These are phyloP conservation scores for Rhodotorula sp. DNA, from an alignment of 1,284 basidiomycete species.

Conservation along the genomic window DNA sequence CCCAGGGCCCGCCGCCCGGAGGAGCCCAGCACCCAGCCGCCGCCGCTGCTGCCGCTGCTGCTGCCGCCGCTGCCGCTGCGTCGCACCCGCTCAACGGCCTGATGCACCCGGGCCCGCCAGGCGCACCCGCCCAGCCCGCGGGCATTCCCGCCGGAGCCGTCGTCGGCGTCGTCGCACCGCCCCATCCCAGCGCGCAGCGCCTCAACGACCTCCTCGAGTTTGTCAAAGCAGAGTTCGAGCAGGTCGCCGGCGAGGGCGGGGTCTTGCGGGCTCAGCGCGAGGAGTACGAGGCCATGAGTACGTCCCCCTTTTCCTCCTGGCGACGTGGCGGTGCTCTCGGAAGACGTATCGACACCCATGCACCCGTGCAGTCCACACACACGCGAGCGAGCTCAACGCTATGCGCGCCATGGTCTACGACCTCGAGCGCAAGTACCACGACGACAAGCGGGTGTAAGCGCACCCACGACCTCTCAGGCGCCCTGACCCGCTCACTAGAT, in stretches of 20 bases:
- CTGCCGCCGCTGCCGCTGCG: not conserved
- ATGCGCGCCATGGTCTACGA: slow-evolving; percentile 75
- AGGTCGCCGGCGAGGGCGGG: slow-evolving; percentile 68
- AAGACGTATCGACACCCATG: not conserved
- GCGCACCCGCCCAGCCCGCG: not conserved
- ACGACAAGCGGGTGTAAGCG: slow-evolving; percentile 64
- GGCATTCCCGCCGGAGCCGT: not conserved
- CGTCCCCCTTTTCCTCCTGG: not conserved
- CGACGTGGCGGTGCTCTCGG: too few species aligned
- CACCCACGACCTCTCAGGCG: not conserved
- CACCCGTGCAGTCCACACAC: slow-evolving; percentile 61
- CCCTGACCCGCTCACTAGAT: slow-evolving; percentile 2
- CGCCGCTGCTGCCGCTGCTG: not conserved
- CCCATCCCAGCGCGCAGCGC: slow-evolving; percentile 49
- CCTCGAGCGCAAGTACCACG: slow-evolving; percentile 70
- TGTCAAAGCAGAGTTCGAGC: slow-evolving; percentile 84
- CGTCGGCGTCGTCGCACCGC: slow-evolving; percentile 14
- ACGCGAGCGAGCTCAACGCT: slow-evolving; percentile 71
- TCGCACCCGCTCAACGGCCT: slow-evolving; percentile 4
- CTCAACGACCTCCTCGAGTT: slow-evolving; percentile 79
- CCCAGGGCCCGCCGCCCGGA: not conserved
- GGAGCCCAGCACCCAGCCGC: too few species aligned
- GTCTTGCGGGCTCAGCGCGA: slow-evolving; percentile 76
- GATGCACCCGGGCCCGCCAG: not conserved
- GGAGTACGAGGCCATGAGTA: slow-evolving; percentile 75